Percentiles rank a stretch among this genome's conserved stretches.
phyloP scores from a whole-genome alignment of 176 grass and related monocot genomes.

The Guadua angustifolia region DNA sequence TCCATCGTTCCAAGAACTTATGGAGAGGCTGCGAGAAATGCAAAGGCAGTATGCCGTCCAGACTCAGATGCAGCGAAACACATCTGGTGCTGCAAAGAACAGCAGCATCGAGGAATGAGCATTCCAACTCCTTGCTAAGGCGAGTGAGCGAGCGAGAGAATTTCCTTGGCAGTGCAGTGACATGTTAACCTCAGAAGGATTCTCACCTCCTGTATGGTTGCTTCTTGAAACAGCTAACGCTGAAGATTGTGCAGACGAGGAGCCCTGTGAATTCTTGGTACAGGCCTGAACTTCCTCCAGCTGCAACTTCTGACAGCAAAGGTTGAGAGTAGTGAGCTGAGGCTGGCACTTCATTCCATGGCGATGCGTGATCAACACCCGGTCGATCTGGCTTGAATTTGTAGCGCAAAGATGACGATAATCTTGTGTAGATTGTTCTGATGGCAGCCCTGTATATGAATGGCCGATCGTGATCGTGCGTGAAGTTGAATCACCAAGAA shows the following conservation, averaged over 20 bases:
- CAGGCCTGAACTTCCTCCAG: not conserved
- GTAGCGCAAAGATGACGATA: not conserved
- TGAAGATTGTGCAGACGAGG: slow-evolving; percentile 45
- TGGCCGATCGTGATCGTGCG: slow-evolving; percentile 13
- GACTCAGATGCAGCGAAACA: slow-evolving; percentile 58
- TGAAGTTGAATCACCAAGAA: slow-evolving; percentile 12
- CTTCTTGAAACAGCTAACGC: slow-evolving; percentile 36
- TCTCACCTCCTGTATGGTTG: slow-evolving; percentile 17
- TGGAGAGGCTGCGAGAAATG: slow-evolving; percentile 73
- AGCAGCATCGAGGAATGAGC: slow-evolving; percentile 55
- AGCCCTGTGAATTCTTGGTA: not conserved
- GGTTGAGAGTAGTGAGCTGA: slow-evolving; percentile 44
- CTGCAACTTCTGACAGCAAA: slow-evolving; percentile 30
- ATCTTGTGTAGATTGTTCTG: slow-evolving; percentile 33
- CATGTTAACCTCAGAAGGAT: slow-evolving; percentile 3
- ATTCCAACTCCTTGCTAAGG: not conserved
- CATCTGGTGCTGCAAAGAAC: slow-evolving; percentile 47
- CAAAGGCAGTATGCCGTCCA: slow-evolving; percentile 66
- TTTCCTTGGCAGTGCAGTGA: not conserved
- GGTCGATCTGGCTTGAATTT: slow-evolving; percentile 1
- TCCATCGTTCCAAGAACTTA: slow-evolving; percentile 77
- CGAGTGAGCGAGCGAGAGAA: not conserved
- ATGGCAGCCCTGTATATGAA: not conserved
- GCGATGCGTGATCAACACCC: not conserved
- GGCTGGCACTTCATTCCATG: slow-evolving; percentile 17